Evolutionary conservation across 805 yeast genomes (phyloP).

Genomic region (Metschnikowia matae): DNA sequence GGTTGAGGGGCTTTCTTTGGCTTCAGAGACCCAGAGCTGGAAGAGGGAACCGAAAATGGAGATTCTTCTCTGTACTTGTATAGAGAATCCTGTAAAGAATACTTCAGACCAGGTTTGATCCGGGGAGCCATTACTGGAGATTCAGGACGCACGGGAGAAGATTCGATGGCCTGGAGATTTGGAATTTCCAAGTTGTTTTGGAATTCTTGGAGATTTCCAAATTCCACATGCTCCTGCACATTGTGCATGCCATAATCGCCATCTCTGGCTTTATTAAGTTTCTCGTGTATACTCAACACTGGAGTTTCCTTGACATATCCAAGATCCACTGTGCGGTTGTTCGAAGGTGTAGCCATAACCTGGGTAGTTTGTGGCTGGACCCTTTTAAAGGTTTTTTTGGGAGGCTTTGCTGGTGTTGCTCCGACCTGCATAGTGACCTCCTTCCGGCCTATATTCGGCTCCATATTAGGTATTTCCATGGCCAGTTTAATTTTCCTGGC

Average conservation of each 20-base stretch:
- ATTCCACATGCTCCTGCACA: too few relatives aligned
- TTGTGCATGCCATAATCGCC: not conserved
- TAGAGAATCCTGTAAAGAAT: conserved; percentile 34
- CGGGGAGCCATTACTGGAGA: not conserved
- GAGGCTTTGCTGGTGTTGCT: conserved; percentile 25
- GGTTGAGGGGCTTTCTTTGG: too few relatives aligned
- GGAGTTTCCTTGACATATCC: conserved; percentile 12
- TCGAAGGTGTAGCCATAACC: conserved; percentile 15
- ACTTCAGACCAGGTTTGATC: conserved; percentile 33
- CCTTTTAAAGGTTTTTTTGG: not conserved
- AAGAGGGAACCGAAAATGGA: conserved; percentile 1
- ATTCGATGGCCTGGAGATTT: not conserved
- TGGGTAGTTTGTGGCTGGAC: conserved; percentile 4
- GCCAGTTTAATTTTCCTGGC: conserved; percentile 25
- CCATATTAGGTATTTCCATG: conserved; percentile 18
- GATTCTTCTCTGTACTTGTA: conserved; percentile 14
- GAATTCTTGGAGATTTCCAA: too few relatives aligned
- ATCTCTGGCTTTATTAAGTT: not conserved
- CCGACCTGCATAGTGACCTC: conserved; percentile 19
- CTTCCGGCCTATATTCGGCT: too few relatives aligned
- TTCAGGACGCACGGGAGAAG: conserved; percentile 10
- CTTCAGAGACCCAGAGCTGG: not conserved
- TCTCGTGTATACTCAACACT: not conserved
- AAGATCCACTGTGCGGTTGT: conserved; percentile 7
- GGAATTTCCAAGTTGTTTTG: too few relatives aligned